Conservation (phyloP, 2,329 filamentous ascomycete species). For the Claviceps pazoutovae region DNA sequence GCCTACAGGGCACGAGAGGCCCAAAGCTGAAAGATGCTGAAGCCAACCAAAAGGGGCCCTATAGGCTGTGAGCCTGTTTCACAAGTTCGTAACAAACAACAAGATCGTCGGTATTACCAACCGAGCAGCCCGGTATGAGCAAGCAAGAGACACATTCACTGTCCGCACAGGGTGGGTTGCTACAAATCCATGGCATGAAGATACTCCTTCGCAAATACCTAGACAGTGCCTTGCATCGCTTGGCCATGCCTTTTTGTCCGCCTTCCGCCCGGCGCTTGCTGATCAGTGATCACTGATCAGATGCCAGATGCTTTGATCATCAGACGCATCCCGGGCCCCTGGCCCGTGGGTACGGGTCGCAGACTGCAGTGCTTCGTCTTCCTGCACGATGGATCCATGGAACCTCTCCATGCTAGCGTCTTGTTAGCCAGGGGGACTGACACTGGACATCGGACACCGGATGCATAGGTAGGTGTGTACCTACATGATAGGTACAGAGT, state of each 20-base stretch:
- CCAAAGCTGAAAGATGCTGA: too few relatives aligned
- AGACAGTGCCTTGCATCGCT: not conserved
- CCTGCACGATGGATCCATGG: not conserved
- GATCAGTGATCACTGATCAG: too few relatives aligned
- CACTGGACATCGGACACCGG: not conserved
- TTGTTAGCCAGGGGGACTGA: not conserved
- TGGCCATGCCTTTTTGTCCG: not conserved
- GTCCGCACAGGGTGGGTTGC: not conserved
- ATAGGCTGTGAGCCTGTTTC: too few relatives aligned
- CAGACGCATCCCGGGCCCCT: not conserved
- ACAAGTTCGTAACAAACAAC: too few relatives aligned
- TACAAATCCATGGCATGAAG: not conserved
- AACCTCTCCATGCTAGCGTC: not conserved
- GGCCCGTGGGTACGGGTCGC: too few relatives aligned
- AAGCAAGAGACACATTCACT: not conserved
- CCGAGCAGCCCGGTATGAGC: too few relatives aligned
- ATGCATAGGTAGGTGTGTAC: too few relatives aligned
- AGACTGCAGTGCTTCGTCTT: not conserved
- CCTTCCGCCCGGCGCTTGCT: not conserved
- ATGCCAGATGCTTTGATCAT: not conserved
- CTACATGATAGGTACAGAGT: too few relatives aligned
- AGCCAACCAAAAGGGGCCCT: too few relatives aligned
- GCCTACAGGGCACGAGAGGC: too few relatives aligned
- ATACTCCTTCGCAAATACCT: not conserved
- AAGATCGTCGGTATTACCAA: too few relatives aligned